Evolutionary conservation across 2,329 filamentous ascomycete genomes (phyloP).

Genomic region (Hortaea werneckii): DNA sequence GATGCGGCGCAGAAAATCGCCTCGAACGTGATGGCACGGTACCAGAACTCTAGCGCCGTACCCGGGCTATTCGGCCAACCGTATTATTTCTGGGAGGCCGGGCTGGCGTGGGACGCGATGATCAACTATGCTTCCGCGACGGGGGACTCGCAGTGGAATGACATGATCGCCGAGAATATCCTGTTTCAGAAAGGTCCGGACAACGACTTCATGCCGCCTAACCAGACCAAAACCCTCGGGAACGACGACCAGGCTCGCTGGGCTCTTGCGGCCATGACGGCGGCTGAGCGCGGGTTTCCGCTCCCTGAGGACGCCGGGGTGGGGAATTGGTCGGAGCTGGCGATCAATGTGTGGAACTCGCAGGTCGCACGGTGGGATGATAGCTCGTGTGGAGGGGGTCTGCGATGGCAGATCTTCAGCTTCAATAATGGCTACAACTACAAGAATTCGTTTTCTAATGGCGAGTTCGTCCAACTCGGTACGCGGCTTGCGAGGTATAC

Average conservation of each 20-base stretch:
- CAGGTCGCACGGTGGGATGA: slow-evolving; percentile 62
- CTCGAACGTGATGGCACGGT: not conserved
- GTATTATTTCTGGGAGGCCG: slow-evolving; percentile 49
- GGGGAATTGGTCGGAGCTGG: slow-evolving; percentile 56
- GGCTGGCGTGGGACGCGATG: slow-evolving; percentile 57
- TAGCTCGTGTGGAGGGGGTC: slow-evolving; percentile 56
- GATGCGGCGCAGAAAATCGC: slow-evolving; percentile 2
- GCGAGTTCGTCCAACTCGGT: slow-evolving; percentile 71
- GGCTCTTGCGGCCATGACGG: slow-evolving; percentile 69
- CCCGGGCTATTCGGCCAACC: slow-evolving; percentile 17
- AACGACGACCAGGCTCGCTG: slow-evolving; percentile 60
- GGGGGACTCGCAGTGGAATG: slow-evolving; percentile 51
- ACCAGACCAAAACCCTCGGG: slow-evolving; percentile 29
- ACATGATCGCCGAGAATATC: slow-evolving; percentile 49
- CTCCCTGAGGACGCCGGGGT: slow-evolving; percentile 31
- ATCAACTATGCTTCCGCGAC: slow-evolving; percentile 62
- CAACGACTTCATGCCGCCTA: slow-evolving; percentile 50
- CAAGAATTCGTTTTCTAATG: slow-evolving; percentile 76
- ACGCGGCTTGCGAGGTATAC: slow-evolving; percentile 38
- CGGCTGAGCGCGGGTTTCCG: slow-evolving; percentile 66
- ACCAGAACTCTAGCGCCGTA: slow-evolving; percentile 10
- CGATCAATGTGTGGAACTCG: slow-evolving; percentile 68
- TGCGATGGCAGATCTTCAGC: slow-evolving; percentile 76
- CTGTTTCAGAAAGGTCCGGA: slow-evolving; percentile 50
- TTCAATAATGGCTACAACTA: slow-evolving; percentile 71